Percentiles rank a stretch among this genome's conserved stretches.
phyloP scores from a whole-genome alignment of 1,284 basidiomycete genomes.

The Ceratobasidium sp. region DNA sequence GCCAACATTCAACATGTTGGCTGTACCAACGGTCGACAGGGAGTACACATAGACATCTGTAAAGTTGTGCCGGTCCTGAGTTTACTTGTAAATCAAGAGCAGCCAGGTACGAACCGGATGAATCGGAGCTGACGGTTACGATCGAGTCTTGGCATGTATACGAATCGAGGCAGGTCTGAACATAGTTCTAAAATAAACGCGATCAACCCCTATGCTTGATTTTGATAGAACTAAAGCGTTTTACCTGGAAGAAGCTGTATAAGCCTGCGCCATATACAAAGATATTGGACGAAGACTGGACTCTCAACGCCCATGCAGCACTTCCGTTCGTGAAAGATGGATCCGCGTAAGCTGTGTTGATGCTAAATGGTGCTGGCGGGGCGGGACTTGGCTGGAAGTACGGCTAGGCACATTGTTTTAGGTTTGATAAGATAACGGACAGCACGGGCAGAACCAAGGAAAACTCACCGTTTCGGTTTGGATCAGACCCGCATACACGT shows the following conservation, averaged over 20 bases:
- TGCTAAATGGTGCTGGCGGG: slow-evolving; percentile 46
- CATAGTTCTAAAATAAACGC: slow-evolving; percentile 44
- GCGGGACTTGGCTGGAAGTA: slow-evolving; percentile 49
- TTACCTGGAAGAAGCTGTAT: slow-evolving; percentile 76
- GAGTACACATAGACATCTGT: slow-evolving; percentile 67
- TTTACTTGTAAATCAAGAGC: no score
- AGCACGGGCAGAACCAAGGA: background rate
- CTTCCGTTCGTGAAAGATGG: slow-evolving; percentile 63
- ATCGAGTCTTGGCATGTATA: slow-evolving; percentile 72
- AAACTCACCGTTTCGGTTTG: slow-evolving; percentile 62
- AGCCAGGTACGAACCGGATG: no score
- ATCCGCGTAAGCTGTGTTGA: slow-evolving; percentile 66
- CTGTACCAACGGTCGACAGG: slow-evolving; percentile 72
- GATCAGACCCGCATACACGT: slow-evolving; percentile 78
- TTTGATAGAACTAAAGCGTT: slow-evolving; percentile 51
- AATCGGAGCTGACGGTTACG: slow-evolving; percentile 70
- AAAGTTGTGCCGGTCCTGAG: background rate
- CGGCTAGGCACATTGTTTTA: slow-evolving; percentile 29
- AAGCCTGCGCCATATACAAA: slow-evolving; percentile 76
- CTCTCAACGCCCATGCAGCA: slow-evolving; percentile 72
- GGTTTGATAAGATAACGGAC: background rate
- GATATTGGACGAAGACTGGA: slow-evolving; percentile 70
- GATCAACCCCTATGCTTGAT: background rate
- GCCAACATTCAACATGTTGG: slow-evolving; percentile 70
- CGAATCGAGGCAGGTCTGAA: slow-evolving; percentile 63